Percentiles rank a stretch among this genome's conserved stretches.
phyloP scores from a whole-genome alignment of 1,139 yeast genomes.

The Geotrichum australiense region DNA sequence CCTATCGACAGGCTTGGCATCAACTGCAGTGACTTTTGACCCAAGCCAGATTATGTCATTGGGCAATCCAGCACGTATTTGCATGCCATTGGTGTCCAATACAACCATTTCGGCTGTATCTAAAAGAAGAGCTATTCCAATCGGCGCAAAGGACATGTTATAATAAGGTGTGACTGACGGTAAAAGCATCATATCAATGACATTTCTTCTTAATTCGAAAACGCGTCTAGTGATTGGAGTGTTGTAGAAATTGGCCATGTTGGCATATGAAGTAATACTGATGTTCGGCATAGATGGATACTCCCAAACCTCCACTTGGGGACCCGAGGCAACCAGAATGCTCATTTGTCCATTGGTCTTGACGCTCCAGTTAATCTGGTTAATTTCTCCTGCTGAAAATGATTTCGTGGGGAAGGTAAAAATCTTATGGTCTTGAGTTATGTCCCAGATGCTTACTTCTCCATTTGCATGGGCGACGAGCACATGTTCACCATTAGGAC shows the following conservation, averaged over 20 bases:
- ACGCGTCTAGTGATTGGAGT: conserved; percentile 53
- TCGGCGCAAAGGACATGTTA: conserved; percentile 32
- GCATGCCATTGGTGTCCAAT: not conserved
- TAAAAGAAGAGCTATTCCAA: conserved; percentile 37
- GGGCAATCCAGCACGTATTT: not conserved
- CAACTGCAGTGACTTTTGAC: not conserved
- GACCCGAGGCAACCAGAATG: conserved; percentile 66
- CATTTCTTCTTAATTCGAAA: conserved; percentile 44
- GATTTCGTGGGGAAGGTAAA: conserved; percentile 44
- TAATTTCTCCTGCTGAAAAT: not conserved
- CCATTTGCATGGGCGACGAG: conserved; percentile 77
- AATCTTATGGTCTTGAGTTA: conserved; percentile 61
- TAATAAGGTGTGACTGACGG: conserved; percentile 47
- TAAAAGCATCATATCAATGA: conserved; percentile 45
- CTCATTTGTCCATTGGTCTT: conserved; percentile 73
- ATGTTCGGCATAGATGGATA: conserved; percentile 53
- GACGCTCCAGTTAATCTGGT: conserved; percentile 57
- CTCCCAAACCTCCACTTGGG: conserved; percentile 51
- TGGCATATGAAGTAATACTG: conserved; percentile 71
- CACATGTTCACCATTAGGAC: conserved; percentile 86
- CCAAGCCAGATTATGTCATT: not conserved
- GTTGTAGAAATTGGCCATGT: conserved; percentile 71
- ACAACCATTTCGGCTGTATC: not conserved
- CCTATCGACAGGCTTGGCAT: conserved; percentile 36
- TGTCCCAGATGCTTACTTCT: conserved; percentile 88